Evolutionary conservation across 2,329 filamentous ascomycete species (phyloP).

Genomic region (Hortaea sp.): DNA sequence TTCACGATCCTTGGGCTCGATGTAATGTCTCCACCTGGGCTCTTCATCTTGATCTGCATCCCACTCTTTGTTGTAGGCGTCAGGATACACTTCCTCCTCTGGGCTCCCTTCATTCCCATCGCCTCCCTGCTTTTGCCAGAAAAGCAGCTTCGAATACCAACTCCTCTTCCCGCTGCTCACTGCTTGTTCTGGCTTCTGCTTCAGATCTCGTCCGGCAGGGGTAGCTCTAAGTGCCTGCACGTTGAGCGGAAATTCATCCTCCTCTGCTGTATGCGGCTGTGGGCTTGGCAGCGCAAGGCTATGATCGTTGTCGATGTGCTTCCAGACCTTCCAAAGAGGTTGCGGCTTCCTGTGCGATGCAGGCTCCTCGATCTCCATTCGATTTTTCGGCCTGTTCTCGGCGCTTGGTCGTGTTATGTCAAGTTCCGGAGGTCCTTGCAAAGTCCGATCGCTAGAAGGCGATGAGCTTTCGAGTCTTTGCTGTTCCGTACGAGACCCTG

Average conservation of each 20-base stretch:
- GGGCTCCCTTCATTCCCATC: slow-evolving; percentile 13
- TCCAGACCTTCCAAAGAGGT: slow-evolving; percentile 23
- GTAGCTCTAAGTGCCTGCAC: background rate
- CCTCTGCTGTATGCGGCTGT: slow-evolving; percentile 28
- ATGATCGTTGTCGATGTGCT: slow-evolving; percentile 17
- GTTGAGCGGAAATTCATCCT: slow-evolving; percentile 22
- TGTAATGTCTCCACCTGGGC: slow-evolving; percentile 71
- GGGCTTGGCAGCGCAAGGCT: slow-evolving; percentile 33
- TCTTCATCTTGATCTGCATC: slow-evolving; percentile 52
- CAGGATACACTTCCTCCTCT: slow-evolving; percentile 43
- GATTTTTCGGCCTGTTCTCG: slow-evolving; percentile 14
- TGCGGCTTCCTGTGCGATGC: slow-evolving; percentile 6
- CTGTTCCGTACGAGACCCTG: background rate
- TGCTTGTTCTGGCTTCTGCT: slow-evolving; percentile 5
- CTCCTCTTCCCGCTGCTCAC: slow-evolving; percentile 14
- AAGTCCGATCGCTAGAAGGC: slow-evolving; percentile 6
- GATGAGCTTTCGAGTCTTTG: background rate
- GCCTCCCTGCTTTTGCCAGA: slow-evolving; percentile 17
- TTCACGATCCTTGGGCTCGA: slow-evolving; percentile 71
- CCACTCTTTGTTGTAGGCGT: slow-evolving; percentile 53
- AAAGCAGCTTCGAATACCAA: slow-evolving; percentile 19
- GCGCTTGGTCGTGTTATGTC: slow-evolving; percentile 12
- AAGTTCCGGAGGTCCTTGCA: slow-evolving; percentile 2
- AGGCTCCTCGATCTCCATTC: slow-evolving; percentile 23
- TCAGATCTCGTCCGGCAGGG: background rate